Base-by-base conservation (phyloP, 306 rosid species). In the Castanea mollissima region DNA sequence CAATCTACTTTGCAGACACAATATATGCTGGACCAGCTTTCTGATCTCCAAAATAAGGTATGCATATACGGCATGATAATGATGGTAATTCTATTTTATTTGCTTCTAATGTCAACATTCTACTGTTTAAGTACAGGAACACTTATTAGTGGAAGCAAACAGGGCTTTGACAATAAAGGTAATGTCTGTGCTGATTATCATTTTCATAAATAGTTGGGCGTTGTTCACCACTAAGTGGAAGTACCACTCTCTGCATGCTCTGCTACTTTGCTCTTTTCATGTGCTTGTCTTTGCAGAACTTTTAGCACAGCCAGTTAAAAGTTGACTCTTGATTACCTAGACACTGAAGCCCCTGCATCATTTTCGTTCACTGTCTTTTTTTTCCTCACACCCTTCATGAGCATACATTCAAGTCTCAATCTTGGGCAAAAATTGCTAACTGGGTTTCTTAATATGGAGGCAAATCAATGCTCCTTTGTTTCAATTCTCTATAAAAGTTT, bases 11-110 rank as follows among this genome's bases (percentile, higher is more conserved):
- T 87, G 85, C 94, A 95, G 99, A 95, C 99, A n/a, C 99, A 95
- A 74, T 88, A 65, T 80, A 89, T 95, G 99, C 91, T 95, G 78
- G 99, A 93, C 91, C 98, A 89, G 83, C 91, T 95, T 71, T 56
- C 90, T 89, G 98, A 93, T 78, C 97, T 93, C 81, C 98, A 95
- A 76, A 93, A 83, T 79, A 91, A 88, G 98, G 99, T 95, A 91
- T 32, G 58, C 38, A 4, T 10, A 46, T 20, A 25, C 65, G 18
- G 10, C 35, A 46, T 13, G 12, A 20, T 41, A 41, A 54, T 13
- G 16, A 12, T 18, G 71, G 10, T 9, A 67, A 67, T 76, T 6
- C 64, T 78, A 16, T 49, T 52, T 20, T 77, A 10, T 67, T 56
- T 79, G 31, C 27, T 74, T 56, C 27, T 76, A 55, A 81, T 57